Base-by-base conservation (phyloP, 805 yeast species). In the Sungouiozyma intestinalis region DNA sequence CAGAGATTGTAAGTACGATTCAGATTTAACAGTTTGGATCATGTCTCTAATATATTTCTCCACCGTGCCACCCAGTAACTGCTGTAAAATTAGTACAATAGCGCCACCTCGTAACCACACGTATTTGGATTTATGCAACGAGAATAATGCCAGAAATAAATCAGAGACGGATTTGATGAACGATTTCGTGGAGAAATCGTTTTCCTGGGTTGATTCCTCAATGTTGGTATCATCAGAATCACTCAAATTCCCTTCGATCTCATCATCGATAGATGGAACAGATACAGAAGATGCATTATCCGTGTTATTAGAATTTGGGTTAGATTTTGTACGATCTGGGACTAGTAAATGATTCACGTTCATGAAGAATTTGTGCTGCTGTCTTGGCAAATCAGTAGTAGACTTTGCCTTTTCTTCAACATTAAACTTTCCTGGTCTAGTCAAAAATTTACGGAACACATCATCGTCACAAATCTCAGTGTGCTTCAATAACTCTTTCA, bases 121-220 rank as follows among this genome's bases (percentile, higher is more conserved):
- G 38, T 77, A 76, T 38, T 76, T 77, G 1, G 83, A 70, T 38
- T 66, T 69, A 41, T 76, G 74, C 17, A 85, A 60, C 24, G 83
- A 77, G 60, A 88, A 88, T 1, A 86, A 54, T 0, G 81, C 67
- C 16, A 85, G 72, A 40, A 87, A 71, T 9, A 85, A 56, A 48
- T 86, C 94, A 48, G 90, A 80, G 2, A 88, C 78, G 0, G 95
- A 94, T 53, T 79, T 81, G 13, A 86, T 81, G 60, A 85, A 85
- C 0, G 82, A 69, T 20, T 57, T 63, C 33, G 57, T 55, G 3
- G 43, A 24, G 11, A 24, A 24, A 24, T 24, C 17, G 21, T 9
- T 2, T 2, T 21, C 35, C 7, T n/a, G 35, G 7, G 35, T 33
- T 9, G 15, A 9, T 16, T 8, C 16, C 8, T 11, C 15, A n/a